Conservation (phyloP, 495 filamentous ascomycete genomes). For the Margaritispora aquatica region DNA sequence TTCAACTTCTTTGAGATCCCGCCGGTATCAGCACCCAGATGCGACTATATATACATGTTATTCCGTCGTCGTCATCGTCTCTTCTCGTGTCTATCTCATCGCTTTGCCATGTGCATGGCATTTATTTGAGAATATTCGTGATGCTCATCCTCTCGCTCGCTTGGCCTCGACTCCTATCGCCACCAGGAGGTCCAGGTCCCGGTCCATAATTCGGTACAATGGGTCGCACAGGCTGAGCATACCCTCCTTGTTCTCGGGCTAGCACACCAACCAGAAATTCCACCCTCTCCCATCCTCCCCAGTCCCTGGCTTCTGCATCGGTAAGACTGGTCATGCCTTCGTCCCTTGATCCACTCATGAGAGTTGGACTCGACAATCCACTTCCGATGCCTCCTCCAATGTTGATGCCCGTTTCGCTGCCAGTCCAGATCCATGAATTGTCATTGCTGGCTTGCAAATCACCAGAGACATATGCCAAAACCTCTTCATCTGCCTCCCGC, state of each 20-base stretch:
- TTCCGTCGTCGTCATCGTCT: background rate
- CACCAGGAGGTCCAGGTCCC: constrained; percentile 18
- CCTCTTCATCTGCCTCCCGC: constrained; percentile 74
- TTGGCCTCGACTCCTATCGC: constrained; percentile 23
- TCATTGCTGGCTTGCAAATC: constrained; percentile 84
- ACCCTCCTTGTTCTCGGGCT: constrained; percentile 14
- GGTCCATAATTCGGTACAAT: constrained; percentile 3
- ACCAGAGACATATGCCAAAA: constrained; percentile 80
- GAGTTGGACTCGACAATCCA: constrained; percentile 5
- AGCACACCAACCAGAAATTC: constrained; percentile 33
- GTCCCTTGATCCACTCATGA: constrained; percentile 16
- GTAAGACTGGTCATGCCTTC: constrained; percentile 30
- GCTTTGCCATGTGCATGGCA: background rate
- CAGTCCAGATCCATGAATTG: constrained; percentile 82
- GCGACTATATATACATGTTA: background rate
- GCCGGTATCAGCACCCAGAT: background rate
- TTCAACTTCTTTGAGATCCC: background rate
- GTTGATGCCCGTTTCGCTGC: constrained; percentile 50
- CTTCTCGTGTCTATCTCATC: too few relatives aligned
- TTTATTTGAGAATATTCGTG: constrained; percentile 64
- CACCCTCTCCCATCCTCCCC: constrained; percentile 49
- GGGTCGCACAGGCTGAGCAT: constrained; percentile 3
- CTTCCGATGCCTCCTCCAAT: constrained; percentile 19
- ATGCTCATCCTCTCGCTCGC: constrained; percentile 64
- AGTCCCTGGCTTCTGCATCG: constrained; percentile 43